These are phyloP conservation scores for Condylostoma magnum DNA, from an alignment of 169 alveolate genomes.

Conservation along the genomic window DNA sequence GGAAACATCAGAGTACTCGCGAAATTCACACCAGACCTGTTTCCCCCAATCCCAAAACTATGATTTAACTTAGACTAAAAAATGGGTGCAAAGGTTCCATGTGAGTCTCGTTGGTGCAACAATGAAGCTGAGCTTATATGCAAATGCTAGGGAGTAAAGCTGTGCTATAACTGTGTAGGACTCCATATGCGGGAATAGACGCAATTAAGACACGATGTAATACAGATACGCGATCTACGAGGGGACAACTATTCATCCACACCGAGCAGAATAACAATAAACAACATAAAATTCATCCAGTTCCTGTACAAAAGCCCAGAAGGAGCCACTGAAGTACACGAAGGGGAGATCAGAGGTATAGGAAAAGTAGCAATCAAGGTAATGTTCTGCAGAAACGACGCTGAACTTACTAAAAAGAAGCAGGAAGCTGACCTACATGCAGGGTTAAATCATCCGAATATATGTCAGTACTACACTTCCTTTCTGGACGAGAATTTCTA, in stretches of 20 bases:
- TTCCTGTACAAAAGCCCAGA: constrained; percentile 9
- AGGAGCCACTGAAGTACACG: constrained; percentile 33
- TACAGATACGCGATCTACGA: background rate
- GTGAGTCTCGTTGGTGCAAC: background rate
- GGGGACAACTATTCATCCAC: background rate
- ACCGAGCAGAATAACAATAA: background rate
- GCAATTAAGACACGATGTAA: background rate
- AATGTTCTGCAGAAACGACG: constrained; percentile 23
- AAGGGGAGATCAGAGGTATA: constrained; percentile 6
- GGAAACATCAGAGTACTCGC: constrained; percentile 89
- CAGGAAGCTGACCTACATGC: constrained; percentile 5
- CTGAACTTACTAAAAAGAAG: constrained; percentile 19
- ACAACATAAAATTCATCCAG: background rate
- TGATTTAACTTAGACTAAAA: background rate
- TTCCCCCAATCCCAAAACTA: constrained; percentile 63
- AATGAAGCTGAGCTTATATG: background rate
- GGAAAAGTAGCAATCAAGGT: constrained; percentile 23
- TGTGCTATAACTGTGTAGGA: background rate
- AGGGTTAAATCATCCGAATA: constrained; percentile 12
- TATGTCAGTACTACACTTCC: constrained; percentile 9
- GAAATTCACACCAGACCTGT: constrained; percentile 86
- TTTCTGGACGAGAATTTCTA: constrained; percentile 8
- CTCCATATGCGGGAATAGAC: background rate
- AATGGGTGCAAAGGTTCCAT: background rate
- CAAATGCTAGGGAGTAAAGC: background rate